These are phyloP conservation scores for Cryptomeria japonica DNA, from an alignment of 75 land plant genomes.

Conservation along the genomic window DNA sequence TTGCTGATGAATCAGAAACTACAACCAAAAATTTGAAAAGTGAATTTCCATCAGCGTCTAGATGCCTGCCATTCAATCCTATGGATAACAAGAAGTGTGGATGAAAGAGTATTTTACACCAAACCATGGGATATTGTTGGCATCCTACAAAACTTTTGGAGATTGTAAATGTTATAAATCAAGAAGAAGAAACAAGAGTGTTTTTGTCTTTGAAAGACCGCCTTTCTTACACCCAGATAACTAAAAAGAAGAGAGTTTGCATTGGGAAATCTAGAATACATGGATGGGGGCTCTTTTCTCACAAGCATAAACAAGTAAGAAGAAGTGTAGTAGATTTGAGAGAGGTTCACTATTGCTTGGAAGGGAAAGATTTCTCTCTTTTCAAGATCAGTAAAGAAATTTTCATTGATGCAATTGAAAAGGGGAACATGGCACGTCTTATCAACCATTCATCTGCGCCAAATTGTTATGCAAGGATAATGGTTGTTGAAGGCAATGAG, in stretches of 20 bases:
- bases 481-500: constrained; percentile 76
- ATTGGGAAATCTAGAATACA: constrained; percentile 94
- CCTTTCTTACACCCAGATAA: constrained; percentile 47
- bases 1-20: constrained; percentile 15
- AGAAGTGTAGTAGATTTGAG: constrained; percentile 93
- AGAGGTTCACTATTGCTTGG: constrained; percentile 61
- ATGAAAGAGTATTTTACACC: constrained; percentile 46
- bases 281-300: constrained; percentile 98
- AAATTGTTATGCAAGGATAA: constrained; percentile 79
- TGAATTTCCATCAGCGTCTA: constrained; percentile 63
- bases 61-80: constrained; percentile 56
- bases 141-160: constrained; percentile 54
- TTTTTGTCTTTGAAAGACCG: constrained; percentile 61
- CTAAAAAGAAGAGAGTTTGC: constrained; percentile 80
- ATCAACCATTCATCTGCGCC: constrained; percentile 73
- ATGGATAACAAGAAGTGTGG: constrained; percentile 25
- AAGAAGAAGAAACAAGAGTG: constrained; percentile 24
- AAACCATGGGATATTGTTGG: constrained; percentile 60
- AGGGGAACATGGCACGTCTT: constrained; percentile 90
- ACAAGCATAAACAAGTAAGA: constrained; percentile 76
- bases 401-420: constrained; percentile 92
- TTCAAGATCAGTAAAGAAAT: constrained; percentile 94
- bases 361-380: constrained; percentile 94
- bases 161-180: constrained; percentile 31
- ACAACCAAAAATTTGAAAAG: constrained; percentile 26